Percentiles rank a stretch among this genome's conserved stretches.
Conservation (phyloP, 2,329 filamentous ascomycete species). For the Sporothrix globosa region DNA sequence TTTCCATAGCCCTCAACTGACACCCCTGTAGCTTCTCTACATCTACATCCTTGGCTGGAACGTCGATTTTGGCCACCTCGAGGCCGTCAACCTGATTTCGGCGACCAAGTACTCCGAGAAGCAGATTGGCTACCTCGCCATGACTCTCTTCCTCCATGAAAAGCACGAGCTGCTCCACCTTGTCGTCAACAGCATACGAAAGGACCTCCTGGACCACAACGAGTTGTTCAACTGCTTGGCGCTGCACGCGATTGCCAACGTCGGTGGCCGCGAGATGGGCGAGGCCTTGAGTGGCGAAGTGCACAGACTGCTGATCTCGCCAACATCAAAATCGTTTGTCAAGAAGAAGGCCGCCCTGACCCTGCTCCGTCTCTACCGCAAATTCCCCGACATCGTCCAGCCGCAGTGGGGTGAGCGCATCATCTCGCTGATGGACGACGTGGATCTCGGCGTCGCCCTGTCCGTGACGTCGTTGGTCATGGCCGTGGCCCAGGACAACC, state of each 20-base stretch:
- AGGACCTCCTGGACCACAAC: conserved; percentile 91
- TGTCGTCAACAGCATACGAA: conserved; percentile 97
- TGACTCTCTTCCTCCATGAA: conserved; percentile 96
- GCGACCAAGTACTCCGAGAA: conserved; percentile 98
- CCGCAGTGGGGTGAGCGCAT: conserved; percentile 97
- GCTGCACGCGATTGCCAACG: conserved; percentile 95
- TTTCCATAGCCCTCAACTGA: not conserved
- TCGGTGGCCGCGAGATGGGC: conserved; percentile 95
- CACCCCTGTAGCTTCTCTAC: conserved; percentile 70
- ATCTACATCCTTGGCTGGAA: conserved; percentile 99
- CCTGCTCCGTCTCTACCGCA: conserved; percentile 88
- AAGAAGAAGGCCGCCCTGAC: conserved; percentile 99
- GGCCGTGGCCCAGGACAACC: conserved; percentile 88
- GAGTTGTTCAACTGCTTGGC: conserved; percentile 97
- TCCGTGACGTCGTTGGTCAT: conserved; percentile 96
- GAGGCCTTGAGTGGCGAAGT: conserved; percentile 91
- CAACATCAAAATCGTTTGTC: conserved; percentile 90
- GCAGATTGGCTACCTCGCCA: conserved; percentile 97
- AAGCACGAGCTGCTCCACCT: conserved; percentile 94
- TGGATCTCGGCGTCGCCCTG: conserved; percentile 88
- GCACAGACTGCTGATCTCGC: conserved; percentile 89
- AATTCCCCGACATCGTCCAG: conserved; percentile 90
- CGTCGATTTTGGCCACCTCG: conserved; percentile 97
- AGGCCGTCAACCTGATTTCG: conserved; percentile 96
- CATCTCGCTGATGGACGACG: conserved; percentile 97